Evolutionary conservation across 768 basidiomycete species (phyloP).

Genomic region (Mycena maculata): DNA sequence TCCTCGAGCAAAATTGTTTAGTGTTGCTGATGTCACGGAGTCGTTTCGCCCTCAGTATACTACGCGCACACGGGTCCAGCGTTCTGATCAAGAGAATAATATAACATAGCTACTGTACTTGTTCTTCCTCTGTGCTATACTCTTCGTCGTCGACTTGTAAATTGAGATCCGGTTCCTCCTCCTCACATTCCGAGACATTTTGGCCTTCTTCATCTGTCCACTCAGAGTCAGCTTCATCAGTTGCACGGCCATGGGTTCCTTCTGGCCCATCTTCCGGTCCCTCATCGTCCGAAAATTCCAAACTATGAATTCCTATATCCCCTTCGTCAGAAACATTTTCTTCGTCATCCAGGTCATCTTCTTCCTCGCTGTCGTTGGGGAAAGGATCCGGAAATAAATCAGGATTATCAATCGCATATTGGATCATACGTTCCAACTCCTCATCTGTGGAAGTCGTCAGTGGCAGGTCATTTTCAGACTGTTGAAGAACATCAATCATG

Average conservation of each 20-base stretch:
- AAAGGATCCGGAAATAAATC: neutral
- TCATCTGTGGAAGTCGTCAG: neutral
- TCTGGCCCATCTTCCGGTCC: neutral
- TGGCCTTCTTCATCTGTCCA: neutral
- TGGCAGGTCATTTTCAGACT: too few species aligned
- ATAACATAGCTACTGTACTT: too few species aligned
- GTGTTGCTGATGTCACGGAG: too few species aligned
- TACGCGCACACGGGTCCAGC: too few species aligned
- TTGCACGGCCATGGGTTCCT: neutral
- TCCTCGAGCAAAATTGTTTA: too few species aligned
- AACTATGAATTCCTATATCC: neutral
- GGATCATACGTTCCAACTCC: neutral
- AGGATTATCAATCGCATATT: neutral
- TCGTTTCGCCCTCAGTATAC: too few species aligned
- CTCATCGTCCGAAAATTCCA: slow-evolving; percentile 3
- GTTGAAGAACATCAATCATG: neutral
- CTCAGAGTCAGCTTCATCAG: neutral
- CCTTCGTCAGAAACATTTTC: neutral
- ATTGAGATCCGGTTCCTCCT: neutral
- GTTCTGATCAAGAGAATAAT: too few species aligned
- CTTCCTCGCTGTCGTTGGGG: slow-evolving; percentile 1
- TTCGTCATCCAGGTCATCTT: neutral
- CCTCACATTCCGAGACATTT: neutral
- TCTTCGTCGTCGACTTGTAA: too few species aligned
- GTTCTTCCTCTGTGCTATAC: neutral